These are phyloP conservation scores for Solanum chiquidenum DNA, from an alignment of 257 asterid species.

Conservation along the genomic window DNA sequence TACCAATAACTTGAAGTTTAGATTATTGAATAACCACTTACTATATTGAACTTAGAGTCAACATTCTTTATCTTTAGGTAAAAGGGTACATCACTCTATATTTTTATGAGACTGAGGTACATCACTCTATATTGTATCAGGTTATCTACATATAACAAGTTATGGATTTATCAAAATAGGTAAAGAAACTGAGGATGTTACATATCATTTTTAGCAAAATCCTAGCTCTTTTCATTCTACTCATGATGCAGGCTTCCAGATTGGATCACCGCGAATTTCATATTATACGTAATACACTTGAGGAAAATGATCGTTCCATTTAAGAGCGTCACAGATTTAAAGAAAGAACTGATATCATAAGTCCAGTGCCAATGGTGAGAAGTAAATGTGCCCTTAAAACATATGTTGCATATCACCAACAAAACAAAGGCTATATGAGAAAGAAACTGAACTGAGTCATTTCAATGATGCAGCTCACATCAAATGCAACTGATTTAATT, in stretches of 20 bases:
- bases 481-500: constrained; percentile 13
- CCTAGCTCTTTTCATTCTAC: neutral
- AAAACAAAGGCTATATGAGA: neutral
- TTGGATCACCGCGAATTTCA: neutral
- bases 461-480: constrained; percentile 6
- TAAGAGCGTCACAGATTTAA: neutral
- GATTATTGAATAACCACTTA: neutral
- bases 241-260: neutral
- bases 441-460: neutral
- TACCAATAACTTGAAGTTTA: neutral
- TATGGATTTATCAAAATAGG: neutral
- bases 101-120: neutral
- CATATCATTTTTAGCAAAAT: neutral
- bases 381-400: neutral
- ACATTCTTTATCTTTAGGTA: neutral
- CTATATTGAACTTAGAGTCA: neutral
- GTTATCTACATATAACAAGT: no score
- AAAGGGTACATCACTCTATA: neutral
- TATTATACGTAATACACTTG: neutral
- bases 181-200: neutral
- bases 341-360: neutral
- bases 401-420: neutral
- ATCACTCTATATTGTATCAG: neutral
- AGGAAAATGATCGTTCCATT: neutral
- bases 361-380: neutral